Evolutionary conservation across 2,329 filamentous ascomycete genomes (phyloP).

Genomic region (Colletotrichum musicola): DNA sequence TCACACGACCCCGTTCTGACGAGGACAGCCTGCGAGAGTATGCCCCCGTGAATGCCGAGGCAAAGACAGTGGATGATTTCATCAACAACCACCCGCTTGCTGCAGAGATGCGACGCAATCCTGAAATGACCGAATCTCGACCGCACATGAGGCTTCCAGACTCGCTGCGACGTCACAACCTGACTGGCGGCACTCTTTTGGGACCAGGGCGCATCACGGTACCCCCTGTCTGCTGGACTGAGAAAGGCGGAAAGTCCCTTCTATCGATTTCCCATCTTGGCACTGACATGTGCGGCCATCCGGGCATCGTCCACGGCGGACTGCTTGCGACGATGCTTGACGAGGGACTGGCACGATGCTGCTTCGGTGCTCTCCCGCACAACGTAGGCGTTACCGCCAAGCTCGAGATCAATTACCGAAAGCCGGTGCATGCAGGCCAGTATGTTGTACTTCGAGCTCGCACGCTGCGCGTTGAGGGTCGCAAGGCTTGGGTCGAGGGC

Average conservation of each 20-base stretch:
- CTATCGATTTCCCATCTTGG: constrained; percentile 84
- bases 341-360: constrained; percentile 88
- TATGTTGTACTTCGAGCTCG: constrained; percentile 84
- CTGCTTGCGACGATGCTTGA: constrained; percentile 93
- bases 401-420: constrained; percentile 84
- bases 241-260: constrained; percentile 76
- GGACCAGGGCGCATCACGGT: constrained; percentile 83
- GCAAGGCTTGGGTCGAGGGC: constrained; percentile 95
- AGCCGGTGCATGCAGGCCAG: constrained; percentile 79
- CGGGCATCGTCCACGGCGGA: constrained; percentile 91
- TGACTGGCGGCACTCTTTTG: constrained; percentile 84
- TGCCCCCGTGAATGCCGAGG: constrained; percentile 66
- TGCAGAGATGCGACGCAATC: constrained; percentile 73
- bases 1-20: constrained; percentile 58
- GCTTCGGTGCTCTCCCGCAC: constrained; percentile 88
- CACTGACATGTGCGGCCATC: constrained; percentile 85
- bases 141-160: constrained; percentile 89
- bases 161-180: constrained; percentile 76
- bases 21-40: constrained; percentile 79
- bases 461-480: constrained; percentile 87
- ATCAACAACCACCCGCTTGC: constrained; percentile 84
- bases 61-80: constrained; percentile 74
- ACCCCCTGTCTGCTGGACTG: constrained; percentile 82
- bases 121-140: constrained; percentile 79
- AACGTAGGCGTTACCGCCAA: constrained; percentile 89